Base-by-base conservation (phyloP, 1,284 basidiomycete genomes). In the Apiotrichum sp. region DNA sequence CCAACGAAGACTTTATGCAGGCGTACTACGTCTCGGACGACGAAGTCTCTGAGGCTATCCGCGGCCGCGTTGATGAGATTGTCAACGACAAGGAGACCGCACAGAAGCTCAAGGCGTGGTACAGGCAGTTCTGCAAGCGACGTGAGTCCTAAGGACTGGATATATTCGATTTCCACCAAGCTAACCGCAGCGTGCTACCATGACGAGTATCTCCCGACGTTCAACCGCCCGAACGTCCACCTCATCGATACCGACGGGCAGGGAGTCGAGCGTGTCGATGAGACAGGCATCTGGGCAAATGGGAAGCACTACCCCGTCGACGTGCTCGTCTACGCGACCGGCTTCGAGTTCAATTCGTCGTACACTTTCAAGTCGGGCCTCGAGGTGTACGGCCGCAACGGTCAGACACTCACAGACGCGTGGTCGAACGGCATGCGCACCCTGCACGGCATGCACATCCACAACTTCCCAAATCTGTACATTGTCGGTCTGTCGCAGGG, bases 381-480 rank as follows among this genome's bases (percentile, higher is more conserved):
- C 38, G 59, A 61, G 42, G 49, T 57, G 14, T 48, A 52, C 16
- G 59, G 59, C 38, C 49, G 48, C n/a, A 45, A 31, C 36, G 56
- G 53, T 3, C 38, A 8, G 8, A 56, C 43, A 2, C 47, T 61
- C 41, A 50, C 52, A n/a, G 53, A 57, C 4, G 55, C 53, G 8
- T 61, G 59, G 59, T 38, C 11, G 40, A 47, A 55, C 47, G 53
- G 55, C 39, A 55, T 57, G 55, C 14, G 47, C 34, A 46, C 55
- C 14, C 48, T 39, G 46, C 59, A 57, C 10, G 59, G 59, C 31
- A 46, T 55, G 50, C 50, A 55, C 49, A 44, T 51, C 3, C 22
- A 36, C 47, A 56, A 50, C 14, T 61, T 61, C 59, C 59, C 59
- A 22, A 61, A 61, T 56, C 53, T 61, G 14, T 57, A 55, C 56